phyloP scores from a whole-genome alignment of 2,329 filamentous ascomycete species.

The Gremmenia infestans region DNA sequence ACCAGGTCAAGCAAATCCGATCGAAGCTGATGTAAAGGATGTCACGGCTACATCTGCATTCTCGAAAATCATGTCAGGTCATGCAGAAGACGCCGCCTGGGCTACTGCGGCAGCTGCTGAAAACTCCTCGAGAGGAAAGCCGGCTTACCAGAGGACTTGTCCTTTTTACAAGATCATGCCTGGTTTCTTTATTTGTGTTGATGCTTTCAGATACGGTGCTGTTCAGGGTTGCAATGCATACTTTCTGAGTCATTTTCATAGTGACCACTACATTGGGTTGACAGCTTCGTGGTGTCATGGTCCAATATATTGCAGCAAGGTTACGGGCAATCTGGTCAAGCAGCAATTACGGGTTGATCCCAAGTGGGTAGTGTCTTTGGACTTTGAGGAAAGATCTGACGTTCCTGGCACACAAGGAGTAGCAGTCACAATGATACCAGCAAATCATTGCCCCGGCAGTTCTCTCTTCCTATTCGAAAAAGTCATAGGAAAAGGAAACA shows the following conservation, averaged over 20 bases:
- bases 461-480: conserved; percentile 94
- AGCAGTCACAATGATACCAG: conserved; percentile 87
- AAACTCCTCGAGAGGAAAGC: conserved; percentile 72
- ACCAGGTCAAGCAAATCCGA: conserved; percentile 77
- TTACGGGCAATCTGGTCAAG: conserved; percentile 84
- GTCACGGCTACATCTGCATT: conserved; percentile 65
- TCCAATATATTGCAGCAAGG: conserved; percentile 91
- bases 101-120: conserved; percentile 78
- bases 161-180: conserved; percentile 99
- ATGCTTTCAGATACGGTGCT: conserved; percentile 92
- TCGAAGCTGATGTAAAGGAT: conserved; percentile 46
- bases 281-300: conserved; percentile 87
- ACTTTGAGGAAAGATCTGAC: conserved; percentile 76
- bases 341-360: conserved; percentile 81
- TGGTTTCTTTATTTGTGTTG: conserved; percentile 86
- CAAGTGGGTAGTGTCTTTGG: conserved; percentile 77
- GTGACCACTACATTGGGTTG: conserved; percentile 91
- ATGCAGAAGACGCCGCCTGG: conserved; percentile 90
- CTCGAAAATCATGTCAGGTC: conserved; percentile 85
- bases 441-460: conserved; percentile 94
- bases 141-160: conserved; percentile 83
- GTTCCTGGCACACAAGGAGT: conserved; percentile 80
- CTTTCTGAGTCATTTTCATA: conserved; percentile 96
- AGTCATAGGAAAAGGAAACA: conserved; percentile 53
- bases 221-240: conserved; percentile 91